A percentile compares a stretch with the other conserved stretches of the same genome.
These are phyloP conservation scores for Bertia moriformis DNA, from an alignment of 2,329 filamentous ascomycete species.

Conservation along the genomic window DNA sequence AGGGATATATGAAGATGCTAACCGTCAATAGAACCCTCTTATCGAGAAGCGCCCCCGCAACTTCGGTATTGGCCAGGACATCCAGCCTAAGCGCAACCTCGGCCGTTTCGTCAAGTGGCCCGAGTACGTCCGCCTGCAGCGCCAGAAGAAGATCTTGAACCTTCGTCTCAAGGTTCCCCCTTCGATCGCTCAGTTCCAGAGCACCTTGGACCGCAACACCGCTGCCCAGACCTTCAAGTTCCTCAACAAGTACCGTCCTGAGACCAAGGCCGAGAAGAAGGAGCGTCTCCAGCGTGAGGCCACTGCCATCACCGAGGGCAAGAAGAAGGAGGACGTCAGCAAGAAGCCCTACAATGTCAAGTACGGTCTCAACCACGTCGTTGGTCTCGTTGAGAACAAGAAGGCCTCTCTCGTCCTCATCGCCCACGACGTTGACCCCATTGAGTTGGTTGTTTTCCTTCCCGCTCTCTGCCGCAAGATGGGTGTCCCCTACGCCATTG, in stretches of 20 bases:
- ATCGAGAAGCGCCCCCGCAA: constrained; percentile 96
- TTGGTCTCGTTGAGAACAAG: constrained; percentile 97
- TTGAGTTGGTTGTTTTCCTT: constrained; percentile 98
- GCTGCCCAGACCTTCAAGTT: constrained; percentile 97
- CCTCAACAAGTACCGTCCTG: constrained; percentile 99
- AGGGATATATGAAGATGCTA: too few relatives aligned
- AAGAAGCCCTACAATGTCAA: constrained; percentile 99
- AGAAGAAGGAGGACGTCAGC: constrained; percentile 99
- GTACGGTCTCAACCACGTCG: constrained; percentile 99
- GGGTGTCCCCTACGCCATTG: constrained; percentile 96
- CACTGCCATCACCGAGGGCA: constrained; percentile 91
- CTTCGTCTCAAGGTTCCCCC: constrained; percentile 97
- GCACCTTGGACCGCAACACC: constrained; percentile 91
- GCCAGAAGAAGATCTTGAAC: constrained; percentile 88
- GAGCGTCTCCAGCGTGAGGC: constrained; percentile 97
- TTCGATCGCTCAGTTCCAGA: constrained; percentile 92
- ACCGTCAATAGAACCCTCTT: constrained; percentile 71
- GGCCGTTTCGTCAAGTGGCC: constrained; percentile 99
- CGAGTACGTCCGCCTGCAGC: constrained; percentile 96
- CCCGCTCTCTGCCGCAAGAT: constrained; percentile 99
- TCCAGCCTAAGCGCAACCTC: constrained; percentile 90
- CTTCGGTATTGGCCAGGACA: constrained; percentile 97
- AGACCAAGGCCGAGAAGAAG: constrained; percentile 99
- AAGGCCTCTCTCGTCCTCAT: constrained; percentile 97
- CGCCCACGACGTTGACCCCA: constrained; percentile 98